Base-by-base conservation (phyloP, 2,329 filamentous ascomycete genomes). In the Lasiodiplodia gonubiensis region DNA sequence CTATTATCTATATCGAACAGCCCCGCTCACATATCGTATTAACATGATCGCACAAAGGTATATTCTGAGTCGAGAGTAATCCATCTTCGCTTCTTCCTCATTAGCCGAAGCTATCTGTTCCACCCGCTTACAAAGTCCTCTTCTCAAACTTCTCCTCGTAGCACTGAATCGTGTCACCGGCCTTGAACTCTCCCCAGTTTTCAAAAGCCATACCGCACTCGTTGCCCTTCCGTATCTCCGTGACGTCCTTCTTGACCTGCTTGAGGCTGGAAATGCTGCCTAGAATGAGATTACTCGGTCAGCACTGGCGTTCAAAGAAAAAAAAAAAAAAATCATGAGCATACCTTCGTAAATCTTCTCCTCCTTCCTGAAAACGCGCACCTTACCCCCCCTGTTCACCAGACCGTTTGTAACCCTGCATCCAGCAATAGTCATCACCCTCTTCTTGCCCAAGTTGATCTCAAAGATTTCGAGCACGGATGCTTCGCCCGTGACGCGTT, bases 141-240 rank as follows among this genome's bases (percentile, higher is more conserved):
- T 91, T 91, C 80, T 95, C 92, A 67, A 80, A 81, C 21, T 89
- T 85, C 79, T 94, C 91, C 75, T 97, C 92, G 74, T 94, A 97
- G 39, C 89, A 90, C 82, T 98, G 95, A 69, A 99, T 86, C 77
- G 90, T 87, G 80, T 99, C 95, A 33, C 94, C 95, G 16, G 88
- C 83, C 74, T 90, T 78, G 76, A 98, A 91, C 25, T 88, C 91
- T 57, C 90, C 85, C 88, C 93, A 99, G 37, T 84, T 86, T 3
- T 90, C 88, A 74, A 99, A 94, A 64, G 88, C 89, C 71, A 99
- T 90, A 71, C 95, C 95, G 74, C 95, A 99, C 80, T 99, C 95
- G n/a, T 86, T 88, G 68, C 93, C 94, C 80, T 97, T 98, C 74
- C 89, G 89, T 89, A 97, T 95, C 75, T 97, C 92, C 54, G 84